Evolutionary conservation across 495 filamentous ascomycete genomes (phyloP), one percentile per base, ranked within the genome.

Genomic region (Apodospora peruviana): DNA sequence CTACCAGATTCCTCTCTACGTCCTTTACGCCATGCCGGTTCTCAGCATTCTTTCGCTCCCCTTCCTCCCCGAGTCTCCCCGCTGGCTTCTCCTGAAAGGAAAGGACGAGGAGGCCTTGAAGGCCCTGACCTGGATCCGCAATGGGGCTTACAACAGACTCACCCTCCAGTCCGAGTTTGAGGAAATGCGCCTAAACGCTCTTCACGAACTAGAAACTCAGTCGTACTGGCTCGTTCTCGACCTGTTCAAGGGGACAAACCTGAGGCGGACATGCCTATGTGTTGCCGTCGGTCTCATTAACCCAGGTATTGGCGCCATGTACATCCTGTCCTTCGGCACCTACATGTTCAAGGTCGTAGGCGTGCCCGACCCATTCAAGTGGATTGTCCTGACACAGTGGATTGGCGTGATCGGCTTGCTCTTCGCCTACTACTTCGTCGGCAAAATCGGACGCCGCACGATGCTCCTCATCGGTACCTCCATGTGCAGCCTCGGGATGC

Each of bases 401-500:
- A 10, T 45, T 3, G 24, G 25, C 25, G 43, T 45, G 1, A n/a
- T 45, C 16, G 24, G 25, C 18, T 10, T 45, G 43, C 17, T 45
- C 2, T 19, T 18, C 5, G 27, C 24, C 25, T 34, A 35, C 43
- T 34, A 18, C 16, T 5, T 12, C 5, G 4, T 45, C 5, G 16
- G 18, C n/a, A 18, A 14, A 8, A 34, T 4, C 12, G 43, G 43
- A 12, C 43, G 43, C 17, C 73, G 77, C n/a, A 58, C 69, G 21
- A 53, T 75, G 7, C 64, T 81, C 21, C 51, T 76, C 14, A 60
- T 64, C 14, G 76, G 76, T 9, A 56, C 75, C 34, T 47, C 60
- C 5, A 44, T 75, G 8, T 79, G 76, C 40, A 74, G 73, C 11
- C 51, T 79, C 8, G 65, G 59, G 8, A 65, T 75, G 60, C 56